Evolutionary conservation across 768 basidiomycete species (phyloP), one percentile per base, ranked within the genome.

Genomic region (Leucocoprinus leucothites): DNA sequence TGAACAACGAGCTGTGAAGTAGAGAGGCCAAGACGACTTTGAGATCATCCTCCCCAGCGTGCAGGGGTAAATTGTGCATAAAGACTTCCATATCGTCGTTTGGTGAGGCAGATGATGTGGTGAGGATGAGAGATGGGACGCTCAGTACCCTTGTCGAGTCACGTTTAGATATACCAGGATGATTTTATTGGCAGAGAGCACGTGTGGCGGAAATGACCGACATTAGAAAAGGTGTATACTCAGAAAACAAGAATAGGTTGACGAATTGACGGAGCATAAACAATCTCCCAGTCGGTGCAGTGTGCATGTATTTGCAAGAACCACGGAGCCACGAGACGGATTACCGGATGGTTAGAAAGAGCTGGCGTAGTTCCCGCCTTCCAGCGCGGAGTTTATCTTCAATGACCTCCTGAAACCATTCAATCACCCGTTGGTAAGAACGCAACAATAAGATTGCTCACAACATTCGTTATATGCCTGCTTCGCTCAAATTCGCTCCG

Each of bases 401-500:
- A 54, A 90, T 85, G 35, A 77, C 61, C 34, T 61, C 65, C 89
- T 90, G 63, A 35, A 21, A 24, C 18, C 8, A 24, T 40, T 48
- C 28, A 49, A 58, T 26, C 24, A 48, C 41, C 19, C 34, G 36
- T 58, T 45, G 34, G 21, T 19, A 51, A 2, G 40, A 42, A 18
- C 38, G 46, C 46, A 34, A 4, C 21, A 48, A 25, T 28, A 24
- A 31, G 22, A 43, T 41, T 48, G 58, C 78, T 51, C 61, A 91
- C 89, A 58, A 74, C 66, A 64, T 91, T 85, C 9, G 74, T 66
- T 38, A 88, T 63, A 62, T 83, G 65, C 56, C 68, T 77, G 61
- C 82, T 84, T 56, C 82, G 73, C 63, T 89, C 85, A 60, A 91
- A 81, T 68, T 91, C 88, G 47, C 71, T 64, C 25, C 90, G 83